A percentile compares a stretch with the other conserved stretches of the same genome.
phyloP scores from a whole-genome alignment of 1,284 basidiomycete genomes.

The Pterulicium gracile region DNA sequence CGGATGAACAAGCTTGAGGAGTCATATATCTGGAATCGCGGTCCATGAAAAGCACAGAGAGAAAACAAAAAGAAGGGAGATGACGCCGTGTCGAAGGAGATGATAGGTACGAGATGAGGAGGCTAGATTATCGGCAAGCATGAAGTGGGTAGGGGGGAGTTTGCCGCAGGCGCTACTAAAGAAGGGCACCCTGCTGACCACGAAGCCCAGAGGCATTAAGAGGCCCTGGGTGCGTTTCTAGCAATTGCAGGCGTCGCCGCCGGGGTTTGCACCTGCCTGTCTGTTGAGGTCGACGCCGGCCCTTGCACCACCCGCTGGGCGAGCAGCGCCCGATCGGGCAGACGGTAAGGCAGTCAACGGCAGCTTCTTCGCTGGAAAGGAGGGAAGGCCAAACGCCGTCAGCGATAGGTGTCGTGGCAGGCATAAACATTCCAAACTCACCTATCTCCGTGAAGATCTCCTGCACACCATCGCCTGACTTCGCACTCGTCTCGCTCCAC shows the following conservation, averaged over 20 bases:
- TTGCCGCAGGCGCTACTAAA: no score
- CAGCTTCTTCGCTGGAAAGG: conserved; percentile 61
- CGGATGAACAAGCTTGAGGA: no score
- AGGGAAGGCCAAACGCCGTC: conserved; percentile 7
- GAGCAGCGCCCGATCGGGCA: conserved; percentile 39
- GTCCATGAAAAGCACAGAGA: no score
- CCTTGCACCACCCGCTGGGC: conserved; percentile 35
- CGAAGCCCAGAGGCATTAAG: no score
- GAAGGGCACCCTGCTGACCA: no score
- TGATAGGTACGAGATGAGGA: no score
- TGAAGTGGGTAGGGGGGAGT: no score
- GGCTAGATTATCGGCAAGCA: no score
- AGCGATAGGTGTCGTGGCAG: conserved; percentile 3
- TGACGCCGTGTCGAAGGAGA: no score
- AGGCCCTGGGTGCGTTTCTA: no score
- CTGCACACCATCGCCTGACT: conserved; percentile 83
- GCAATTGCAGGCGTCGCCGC: conserved; percentile 66
- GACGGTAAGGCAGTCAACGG: conserved; percentile 63
- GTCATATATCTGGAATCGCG: no score
- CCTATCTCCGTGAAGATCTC: conserved; percentile 86
- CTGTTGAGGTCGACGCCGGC: conserved; percentile 70
- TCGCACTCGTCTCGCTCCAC: conserved; percentile 95
- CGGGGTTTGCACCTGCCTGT: conserved; percentile 32
- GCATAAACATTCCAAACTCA: conserved; percentile 23
- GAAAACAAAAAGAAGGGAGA: no score